Evolutionary conservation across 306 rosid species (phyloP).

Genomic region (Lathyrus tuberosus): DNA sequence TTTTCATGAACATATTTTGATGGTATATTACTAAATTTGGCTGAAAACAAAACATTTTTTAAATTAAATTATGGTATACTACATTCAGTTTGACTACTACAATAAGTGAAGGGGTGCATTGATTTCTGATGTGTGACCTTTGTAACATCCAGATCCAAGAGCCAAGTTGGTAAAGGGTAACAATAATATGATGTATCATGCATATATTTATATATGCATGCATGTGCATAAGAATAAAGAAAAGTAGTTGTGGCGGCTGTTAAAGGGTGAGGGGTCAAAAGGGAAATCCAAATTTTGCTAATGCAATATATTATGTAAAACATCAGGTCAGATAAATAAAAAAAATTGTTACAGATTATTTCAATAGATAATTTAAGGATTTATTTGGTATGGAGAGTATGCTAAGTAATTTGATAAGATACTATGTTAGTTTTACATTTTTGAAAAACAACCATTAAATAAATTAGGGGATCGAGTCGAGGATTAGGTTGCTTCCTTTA

Average conservation of each 20-base stretch:
- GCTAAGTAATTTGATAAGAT: too few species aligned
- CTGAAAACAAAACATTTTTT: neutral
- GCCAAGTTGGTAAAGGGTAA: neutral
- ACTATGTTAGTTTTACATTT: too few species aligned
- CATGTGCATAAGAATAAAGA: neutral
- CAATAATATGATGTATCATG: neutral
- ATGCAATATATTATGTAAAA: constrained; percentile 23
- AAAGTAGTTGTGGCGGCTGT: neutral
- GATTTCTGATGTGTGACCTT: neutral
- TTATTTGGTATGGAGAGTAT: too few species aligned
- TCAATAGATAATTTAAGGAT: too few species aligned
- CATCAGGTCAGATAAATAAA: neutral
- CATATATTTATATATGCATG: neutral
- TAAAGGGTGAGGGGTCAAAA: neutral
- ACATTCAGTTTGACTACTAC: constrained; percentile 24
- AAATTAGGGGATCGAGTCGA: too few species aligned
- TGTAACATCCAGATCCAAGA: too few species aligned
- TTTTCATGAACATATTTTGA: neutral
- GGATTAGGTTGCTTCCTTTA: too few species aligned
- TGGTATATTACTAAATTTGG: constrained; percentile 6
- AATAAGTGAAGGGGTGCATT: neutral
- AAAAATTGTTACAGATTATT: too few species aligned
- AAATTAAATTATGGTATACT: neutral
- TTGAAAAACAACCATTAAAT: too few species aligned
- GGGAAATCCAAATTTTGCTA: constrained; percentile 3